Base-by-base conservation (phyloP, 768 basidiomycete species). In the Suillus bovinus region DNA sequence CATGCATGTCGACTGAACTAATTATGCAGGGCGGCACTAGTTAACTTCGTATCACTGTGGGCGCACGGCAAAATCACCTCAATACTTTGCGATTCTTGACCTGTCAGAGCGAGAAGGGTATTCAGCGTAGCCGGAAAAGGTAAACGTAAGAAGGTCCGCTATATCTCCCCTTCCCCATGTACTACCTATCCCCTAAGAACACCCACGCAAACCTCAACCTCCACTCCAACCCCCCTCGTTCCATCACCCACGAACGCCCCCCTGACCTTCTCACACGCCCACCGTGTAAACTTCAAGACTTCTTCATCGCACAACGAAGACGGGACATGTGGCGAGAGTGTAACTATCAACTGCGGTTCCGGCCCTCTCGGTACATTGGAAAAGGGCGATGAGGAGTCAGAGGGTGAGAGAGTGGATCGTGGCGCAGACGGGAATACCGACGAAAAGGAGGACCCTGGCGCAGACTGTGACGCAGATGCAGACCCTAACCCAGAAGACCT, bases 241-340 rank as follows among this genome's bases (percentile, higher is more conserved):
- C 74, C 72, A 31, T 70, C 70, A 67, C 65, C 74, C 24, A 77
- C 77, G 62, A 91, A 77, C 20, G 85, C 88, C 49, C 75, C 76
- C 49, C 80, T 78, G 67, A 85, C 85, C 50, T 82, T 83, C 70
- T 90, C 87, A 81, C 87, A 88, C 27, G 88, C 88, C 89, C 90
- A 93, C 54, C 78, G 78, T 24, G 91, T 94, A 55, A 95, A 76
- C 68, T 77, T 79, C 54, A 96, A 69, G 53, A 93, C 84, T 52
- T 91, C 90, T 29, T 80, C 81, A 72, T 95, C 93, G 8, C 79
- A 80, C 46, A 93, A 70, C 61, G 88, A 86, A 41, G 79, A 73
- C 41, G 79, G 76, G 16, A 96, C 90, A 69, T 93, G 93, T 49
- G 93, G 75, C 70, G 93, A 89, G 29, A 96, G 78, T 34, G 94